Conservation (phyloP, 768 basidiomycete species). For the Calocera cornea region DNA sequence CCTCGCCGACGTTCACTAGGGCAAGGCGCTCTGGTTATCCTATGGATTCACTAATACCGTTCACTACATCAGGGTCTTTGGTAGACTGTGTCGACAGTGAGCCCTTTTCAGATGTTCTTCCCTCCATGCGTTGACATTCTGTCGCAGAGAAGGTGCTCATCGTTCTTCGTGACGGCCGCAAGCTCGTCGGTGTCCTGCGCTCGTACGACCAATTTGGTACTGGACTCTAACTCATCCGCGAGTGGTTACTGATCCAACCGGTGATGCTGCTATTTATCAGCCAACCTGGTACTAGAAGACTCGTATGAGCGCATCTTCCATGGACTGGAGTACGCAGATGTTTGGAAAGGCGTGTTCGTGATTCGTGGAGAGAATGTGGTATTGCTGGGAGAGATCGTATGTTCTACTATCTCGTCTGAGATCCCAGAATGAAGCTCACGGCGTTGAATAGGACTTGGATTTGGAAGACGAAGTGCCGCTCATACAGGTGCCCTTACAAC, state of each 20-base stretch:
- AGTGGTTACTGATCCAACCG: neutral
- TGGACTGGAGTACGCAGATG: constrained; percentile 74
- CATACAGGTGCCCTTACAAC: constrained; percentile 55
- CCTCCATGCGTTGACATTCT: constrained; percentile 7
- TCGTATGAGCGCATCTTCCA: constrained; percentile 92
- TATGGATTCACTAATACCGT: constrained; percentile 95
- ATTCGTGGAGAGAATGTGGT: constrained; percentile 99
- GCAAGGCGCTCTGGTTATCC: neutral
- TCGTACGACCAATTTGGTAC: constrained; percentile 98
- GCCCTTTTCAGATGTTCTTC: constrained; percentile 23
- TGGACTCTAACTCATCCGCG: constrained; percentile 16
- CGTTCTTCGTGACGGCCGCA: constrained; percentile 87
- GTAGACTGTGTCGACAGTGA: constrained; percentile 99
- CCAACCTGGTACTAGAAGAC: constrained; percentile 93
- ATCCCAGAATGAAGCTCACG: neutral
- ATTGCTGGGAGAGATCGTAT: constrained; percentile 85
- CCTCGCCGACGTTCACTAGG: neutral
- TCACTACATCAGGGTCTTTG: constrained; percentile 96
- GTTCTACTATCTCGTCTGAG: constrained; percentile 26
- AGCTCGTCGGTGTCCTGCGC: constrained; percentile 87
- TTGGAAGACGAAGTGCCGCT: constrained; percentile 78
- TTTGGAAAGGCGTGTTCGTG: constrained; percentile 76
- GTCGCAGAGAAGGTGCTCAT: constrained; percentile 92
- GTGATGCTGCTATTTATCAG: constrained; percentile 30
- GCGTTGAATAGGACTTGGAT: constrained; percentile 62